Conservation (phyloP, 495 filamentous ascomycete genomes). For the Hyphodiscus hymeniophilus region DNA sequence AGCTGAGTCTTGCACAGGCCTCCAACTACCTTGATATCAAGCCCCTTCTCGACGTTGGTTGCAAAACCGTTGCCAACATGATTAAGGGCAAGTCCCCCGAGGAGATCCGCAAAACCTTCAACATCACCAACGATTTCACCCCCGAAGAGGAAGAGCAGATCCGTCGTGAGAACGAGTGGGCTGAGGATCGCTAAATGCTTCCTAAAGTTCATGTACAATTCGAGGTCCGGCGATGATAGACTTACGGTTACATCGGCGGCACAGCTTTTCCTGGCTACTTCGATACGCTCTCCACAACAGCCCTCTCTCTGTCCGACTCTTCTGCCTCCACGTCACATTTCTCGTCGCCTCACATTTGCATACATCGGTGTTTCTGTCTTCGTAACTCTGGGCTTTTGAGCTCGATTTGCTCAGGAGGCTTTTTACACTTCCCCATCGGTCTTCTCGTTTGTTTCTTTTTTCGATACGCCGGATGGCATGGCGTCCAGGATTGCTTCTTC, state of each 20-base stretch:
- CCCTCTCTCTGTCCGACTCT: too few species aligned
- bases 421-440: neutral
- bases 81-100: conserved; percentile 81
- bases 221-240: neutral
- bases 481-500: conserved; percentile 10
- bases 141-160: conserved; percentile 80
- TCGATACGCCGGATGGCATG: conserved; percentile 5
- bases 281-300: neutral
- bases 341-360: neutral
- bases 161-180: conserved; percentile 77
- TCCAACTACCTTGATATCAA: conserved; percentile 81
- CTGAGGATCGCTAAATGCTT: conserved; percentile 53
- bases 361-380: neutral
- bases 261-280: neutral
- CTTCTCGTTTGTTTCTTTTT: neutral
- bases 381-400: too few species aligned
- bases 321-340: too few species aligned
- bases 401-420: too few species aligned
- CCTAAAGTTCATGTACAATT: neutral
- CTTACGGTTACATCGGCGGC: neutral
- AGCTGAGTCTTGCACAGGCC: conserved; percentile 31
- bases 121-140: conserved; percentile 78
- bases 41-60: conserved; percentile 71
- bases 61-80: conserved; percentile 82
- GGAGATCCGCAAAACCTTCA: conserved; percentile 78